Percentiles rank a stretch among this genome's conserved stretches.
These are phyloP conservation scores for Hypoxylon sp. DNA, from an alignment of 2,329 filamentous ascomycete genomes.

Conservation along the genomic window DNA sequence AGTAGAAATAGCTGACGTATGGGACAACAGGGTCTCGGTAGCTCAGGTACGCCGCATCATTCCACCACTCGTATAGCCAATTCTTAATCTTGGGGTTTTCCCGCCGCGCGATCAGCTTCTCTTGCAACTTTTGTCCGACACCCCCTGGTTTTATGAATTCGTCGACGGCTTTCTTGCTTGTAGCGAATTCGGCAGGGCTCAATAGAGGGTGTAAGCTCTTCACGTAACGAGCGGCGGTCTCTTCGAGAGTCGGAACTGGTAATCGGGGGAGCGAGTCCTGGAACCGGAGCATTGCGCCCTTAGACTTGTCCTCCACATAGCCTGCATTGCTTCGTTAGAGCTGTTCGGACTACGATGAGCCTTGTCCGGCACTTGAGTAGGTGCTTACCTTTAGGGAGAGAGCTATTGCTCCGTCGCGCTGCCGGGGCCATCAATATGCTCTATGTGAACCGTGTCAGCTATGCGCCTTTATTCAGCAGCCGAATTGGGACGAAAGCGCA, in stretches of 20 bases:
- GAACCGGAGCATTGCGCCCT: constrained; percentile 85
- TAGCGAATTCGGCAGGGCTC: constrained; percentile 75
- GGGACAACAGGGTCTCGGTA: constrained; percentile 97
- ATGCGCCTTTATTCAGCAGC: constrained; percentile 21
- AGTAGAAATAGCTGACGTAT: constrained; percentile 99
- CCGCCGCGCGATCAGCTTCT: constrained; percentile 84
- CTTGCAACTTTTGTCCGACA: constrained; percentile 85
- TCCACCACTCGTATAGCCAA: constrained; percentile 99
- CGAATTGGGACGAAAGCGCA: constrained; percentile 32
- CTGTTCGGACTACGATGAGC: not conserved
- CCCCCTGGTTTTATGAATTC: constrained; percentile 92
- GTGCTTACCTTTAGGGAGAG: constrained; percentile 65
- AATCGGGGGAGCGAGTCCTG: constrained; percentile 87
- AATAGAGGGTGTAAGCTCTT: constrained; percentile 84
- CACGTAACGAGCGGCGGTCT: constrained; percentile 84
- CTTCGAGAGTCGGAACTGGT: constrained; percentile 85
- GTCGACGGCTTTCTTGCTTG: constrained; percentile 85
- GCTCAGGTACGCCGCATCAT: constrained; percentile 89
- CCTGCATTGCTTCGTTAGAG: constrained; percentile 62
- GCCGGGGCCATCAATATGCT: constrained; percentile 66
- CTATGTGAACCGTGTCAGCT: constrained; percentile 47
- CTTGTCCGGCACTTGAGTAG: constrained; percentile 38
- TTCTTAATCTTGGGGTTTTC: constrained; percentile 88
- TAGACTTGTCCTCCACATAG: constrained; percentile 84
- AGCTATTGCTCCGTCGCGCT: constrained; percentile 70